A percentile compares a stretch with the other conserved stretches of the same genome.
Evolutionary conservation across 306 rosid species (phyloP).

Genomic region (Citrullus mucosospermus): DNA sequence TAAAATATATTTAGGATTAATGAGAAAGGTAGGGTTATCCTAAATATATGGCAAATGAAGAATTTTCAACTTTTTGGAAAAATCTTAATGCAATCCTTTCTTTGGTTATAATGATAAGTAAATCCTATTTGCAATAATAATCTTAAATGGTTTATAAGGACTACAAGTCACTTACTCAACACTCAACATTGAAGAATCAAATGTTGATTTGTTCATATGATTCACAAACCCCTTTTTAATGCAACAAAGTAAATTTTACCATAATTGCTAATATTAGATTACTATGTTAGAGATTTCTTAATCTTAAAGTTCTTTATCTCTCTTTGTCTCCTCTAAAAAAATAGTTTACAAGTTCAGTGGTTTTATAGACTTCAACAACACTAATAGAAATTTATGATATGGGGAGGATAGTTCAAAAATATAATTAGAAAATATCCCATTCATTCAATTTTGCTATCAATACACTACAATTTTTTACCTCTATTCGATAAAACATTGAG

Average conservation of each 20-base stretch:
- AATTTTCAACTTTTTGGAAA: neutral
- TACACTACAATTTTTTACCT: no score
- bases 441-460: no score
- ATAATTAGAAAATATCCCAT: no score
- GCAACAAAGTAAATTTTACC: neutral
- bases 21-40: neutral
- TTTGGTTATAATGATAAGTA: neutral
- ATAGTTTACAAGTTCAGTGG: neutral
- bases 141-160: neutral
- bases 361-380: neutral
- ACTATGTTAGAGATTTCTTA: neutral
- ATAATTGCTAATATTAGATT: neutral
- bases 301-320: neutral
- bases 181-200: slow-evolving; percentile 7
- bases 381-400: no score
- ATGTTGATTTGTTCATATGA: slow-evolving; percentile 1
- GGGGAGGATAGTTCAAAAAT: no score
- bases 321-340: neutral
- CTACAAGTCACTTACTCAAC: neutral
- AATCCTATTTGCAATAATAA: neutral
- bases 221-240: neutral
- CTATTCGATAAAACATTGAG: no score
- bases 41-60: neutral
- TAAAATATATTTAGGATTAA: neutral
- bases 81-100: neutral